Evolutionary conservation across 2,329 filamentous ascomycete species (phyloP), one percentile per base, ranked within the genome.

Genomic region (Aspergillus melleus): DNA sequence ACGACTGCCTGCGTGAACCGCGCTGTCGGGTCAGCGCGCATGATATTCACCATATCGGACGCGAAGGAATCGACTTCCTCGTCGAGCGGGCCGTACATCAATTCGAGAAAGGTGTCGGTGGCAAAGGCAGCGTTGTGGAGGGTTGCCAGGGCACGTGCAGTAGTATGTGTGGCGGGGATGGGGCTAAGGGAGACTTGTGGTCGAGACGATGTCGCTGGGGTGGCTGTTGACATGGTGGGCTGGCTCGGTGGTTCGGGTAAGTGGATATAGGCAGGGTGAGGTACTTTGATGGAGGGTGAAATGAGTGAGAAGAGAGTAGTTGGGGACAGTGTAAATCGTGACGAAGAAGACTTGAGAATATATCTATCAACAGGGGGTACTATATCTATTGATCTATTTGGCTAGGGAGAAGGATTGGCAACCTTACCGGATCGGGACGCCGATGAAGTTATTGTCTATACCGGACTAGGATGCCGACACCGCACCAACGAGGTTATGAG

Each of bases 51-150:
- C 2, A 58, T n/a, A 6, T 58, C 55, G 2, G 16, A 4, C 2
- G 55, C 39, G 6, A 58, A 49, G 8, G 24, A 24, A 2, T 44
- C 19, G 19, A 20, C 16, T 4, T 49, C 20, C 6, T 58, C 49
- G 3, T n/a, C 42, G 1, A 29, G 55, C 3, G 55, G 50, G 26
- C 55, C 55, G 55, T 58, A 58, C 49, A 58, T 52, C 9, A 52
- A 10, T n/a, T 53, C 19, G 3, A 58, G 2, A 50, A 58, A 22
- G 20, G 5, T 14, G 20, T 58, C 26, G 19, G 39, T 19, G 20
- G 26, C 22, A 32, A 53, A 53, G 8, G 55, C 55, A 1, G 44
- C 26, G 55, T 44, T 58, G 50, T 58, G 55, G 26, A 58, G 16
- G 4, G 20, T 10, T 3, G 19, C 55, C n/a, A 58, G 26, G 42